These are phyloP conservation scores for Rhodotorula sp. DNA, from an alignment of 1,284 basidiomycete species.

Conservation along the genomic window DNA sequence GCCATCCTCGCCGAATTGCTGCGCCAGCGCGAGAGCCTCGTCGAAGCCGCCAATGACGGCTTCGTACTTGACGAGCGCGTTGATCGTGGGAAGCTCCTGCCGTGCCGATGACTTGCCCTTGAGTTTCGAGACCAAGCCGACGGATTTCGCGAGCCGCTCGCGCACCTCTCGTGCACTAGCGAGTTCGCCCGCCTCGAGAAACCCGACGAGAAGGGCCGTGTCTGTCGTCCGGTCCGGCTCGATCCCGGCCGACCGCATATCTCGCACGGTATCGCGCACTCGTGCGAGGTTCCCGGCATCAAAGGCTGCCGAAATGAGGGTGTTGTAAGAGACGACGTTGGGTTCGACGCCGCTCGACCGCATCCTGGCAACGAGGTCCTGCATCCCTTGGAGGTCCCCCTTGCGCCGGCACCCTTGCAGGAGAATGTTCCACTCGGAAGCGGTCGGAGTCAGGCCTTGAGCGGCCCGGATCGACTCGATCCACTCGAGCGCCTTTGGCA, in stretches of 20 bases:
- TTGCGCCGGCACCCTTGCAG: slow-evolving; percentile 19
- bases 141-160: neutral
- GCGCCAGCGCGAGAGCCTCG: slow-evolving; percentile 11
- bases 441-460: slow-evolving; percentile 12
- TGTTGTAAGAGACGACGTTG: slow-evolving; percentile 36
- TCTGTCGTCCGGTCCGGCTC: slow-evolving; percentile 32
- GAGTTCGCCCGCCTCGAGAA: slow-evolving; percentile 27
- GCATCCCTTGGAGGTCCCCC: slow-evolving; percentile 26
- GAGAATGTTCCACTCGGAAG: slow-evolving; percentile 36
- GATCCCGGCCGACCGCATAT: slow-evolving; percentile 21
- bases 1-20: slow-evolving; percentile 8
- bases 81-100: slow-evolving; percentile 24
- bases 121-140: neutral
- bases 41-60: slow-evolving; percentile 12
- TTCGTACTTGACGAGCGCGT: slow-evolving; percentile 34
- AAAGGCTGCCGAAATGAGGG: slow-evolving; percentile 29
- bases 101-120: slow-evolving; percentile 1
- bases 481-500: slow-evolving; percentile 27
- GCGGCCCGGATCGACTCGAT: slow-evolving; percentile 20
- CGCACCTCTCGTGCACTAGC: slow-evolving; percentile 23
- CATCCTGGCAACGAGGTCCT: slow-evolving; percentile 24
- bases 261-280: slow-evolving; percentile 11
- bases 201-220: slow-evolving; percentile 37
- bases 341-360: slow-evolving; percentile 9
- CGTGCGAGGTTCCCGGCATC: slow-evolving; percentile 12